A percentile compares a stretch with the other conserved stretches of the same genome.
Conservation (phyloP, 2,329 filamentous ascomycete genomes). For the Coniosporium tulheliwenetii region DNA sequence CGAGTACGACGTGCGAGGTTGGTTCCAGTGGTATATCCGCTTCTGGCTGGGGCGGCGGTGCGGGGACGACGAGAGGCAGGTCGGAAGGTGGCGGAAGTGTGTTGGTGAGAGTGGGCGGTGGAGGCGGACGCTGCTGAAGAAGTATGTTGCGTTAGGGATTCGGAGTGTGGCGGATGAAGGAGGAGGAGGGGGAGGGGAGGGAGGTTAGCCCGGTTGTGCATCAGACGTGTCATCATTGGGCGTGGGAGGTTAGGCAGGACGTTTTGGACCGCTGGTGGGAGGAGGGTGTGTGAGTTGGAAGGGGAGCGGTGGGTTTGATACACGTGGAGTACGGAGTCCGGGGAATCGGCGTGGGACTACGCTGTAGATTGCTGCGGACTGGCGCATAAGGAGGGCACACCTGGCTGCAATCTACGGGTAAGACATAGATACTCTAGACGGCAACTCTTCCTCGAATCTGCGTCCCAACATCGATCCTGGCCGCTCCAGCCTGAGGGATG, state of each 20-base stretch:
- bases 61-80: conserved; percentile 36
- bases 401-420: too few relatives aligned
- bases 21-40: conserved; percentile 42
- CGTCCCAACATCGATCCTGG: too few relatives aligned
- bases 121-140: conserved; percentile 35
- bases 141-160: conserved; percentile 32
- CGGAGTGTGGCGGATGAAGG: conserved; percentile 32
- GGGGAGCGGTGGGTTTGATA: too few relatives aligned
- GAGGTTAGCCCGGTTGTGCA: conserved; percentile 40
- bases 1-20: conserved; percentile 35
- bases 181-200: conserved; percentile 15
- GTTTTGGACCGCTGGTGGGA: conserved; percentile 33
- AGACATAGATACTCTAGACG: too few relatives aligned
- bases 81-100: conserved; percentile 36
- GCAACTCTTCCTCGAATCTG: too few relatives aligned
- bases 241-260: conserved; percentile 34
- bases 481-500: too few relatives aligned
- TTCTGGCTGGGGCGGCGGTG: conserved; percentile 36
- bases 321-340: too few relatives aligned
- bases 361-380: too few relatives aligned
- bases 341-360: too few relatives aligned
- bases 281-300: conserved; percentile 2
- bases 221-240: conserved; percentile 43
- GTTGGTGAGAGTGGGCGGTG: conserved; percentile 36
- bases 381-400: too few relatives aligned